Evolutionary conservation across 768 basidiomycete species (phyloP), one percentile per base, ranked within the genome.

Genomic region (Boletus rubroflammeus): DNA sequence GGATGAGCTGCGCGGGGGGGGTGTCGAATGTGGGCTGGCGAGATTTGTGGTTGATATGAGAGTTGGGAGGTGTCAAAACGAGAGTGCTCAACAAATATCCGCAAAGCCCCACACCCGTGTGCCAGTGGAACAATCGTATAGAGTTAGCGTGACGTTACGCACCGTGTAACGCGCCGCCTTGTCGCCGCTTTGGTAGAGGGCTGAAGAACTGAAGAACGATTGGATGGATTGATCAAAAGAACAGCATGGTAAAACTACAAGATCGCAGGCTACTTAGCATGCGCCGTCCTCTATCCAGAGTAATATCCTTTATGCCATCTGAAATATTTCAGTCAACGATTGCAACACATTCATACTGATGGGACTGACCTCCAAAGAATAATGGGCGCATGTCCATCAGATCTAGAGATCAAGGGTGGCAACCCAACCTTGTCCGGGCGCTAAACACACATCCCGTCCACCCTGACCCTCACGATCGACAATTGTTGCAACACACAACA

Each of bases 71-170:
- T 56, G 59, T 57, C 68, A 67, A 66, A 63, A 59, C 56, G 54
- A 66, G 46, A 11, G 28, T 40, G 50, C 31, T 40, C 57, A 52
- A 66, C 55, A 63, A 61, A 60, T 61, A 61, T 55, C 61, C 66
- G 63, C 61, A 65, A 57, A 60, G 56, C 46, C 46, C 56, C 55
- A 58, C 52, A 39, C 43, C 31, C 26, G 53, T 47, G 47, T 56
- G 54, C 47, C 42, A 29, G 42, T 38, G 45, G 31, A 51, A 50
- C 47, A 42, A 56, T 55, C 45, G n/a, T n/a, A n/a, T n/a, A n/a
- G n/a, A n/a, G n/a, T n/a, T 39, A 19, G 32, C 39, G 65, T 75
- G 69, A 75, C 69, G 63, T 73, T 65, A 73, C 73, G 57, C 54
- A 58, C 56, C 51, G 19, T 48, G 50, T 64, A 54, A 67, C 64